Percentiles rank a stretch among this genome's conserved stretches.
These are phyloP conservation scores for Fusarium hostae DNA, from an alignment of 2,329 filamentous ascomycete genomes.

Conservation along the genomic window DNA sequence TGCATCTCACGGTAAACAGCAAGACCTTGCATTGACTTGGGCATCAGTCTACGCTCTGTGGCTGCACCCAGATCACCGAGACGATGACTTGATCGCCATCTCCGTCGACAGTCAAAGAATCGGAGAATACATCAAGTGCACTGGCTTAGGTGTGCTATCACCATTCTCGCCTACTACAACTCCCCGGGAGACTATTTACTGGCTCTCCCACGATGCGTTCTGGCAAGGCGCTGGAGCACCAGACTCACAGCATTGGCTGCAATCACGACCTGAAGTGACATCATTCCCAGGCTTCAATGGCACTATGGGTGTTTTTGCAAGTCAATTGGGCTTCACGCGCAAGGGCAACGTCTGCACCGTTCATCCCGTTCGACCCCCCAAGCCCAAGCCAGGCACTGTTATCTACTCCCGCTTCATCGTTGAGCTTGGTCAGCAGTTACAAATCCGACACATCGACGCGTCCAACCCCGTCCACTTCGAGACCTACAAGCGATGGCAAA, in stretches of 20 bases:
- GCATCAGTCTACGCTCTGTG: slow-evolving; percentile 24
- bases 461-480: slow-evolving; percentile 41
- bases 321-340: slow-evolving; percentile 42
- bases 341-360: slow-evolving; percentile 46
- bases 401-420: slow-evolving; percentile 44
- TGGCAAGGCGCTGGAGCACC: slow-evolving; percentile 45
- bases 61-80: slow-evolving; percentile 18
- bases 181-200: slow-evolving; percentile 19
- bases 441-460: slow-evolving; percentile 43
- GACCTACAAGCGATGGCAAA: slow-evolving; percentile 43
- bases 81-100: slow-evolving; percentile 18
- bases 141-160: slow-evolving; percentile 11
- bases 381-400: slow-evolving; percentile 39
- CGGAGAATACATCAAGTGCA: slow-evolving; percentile 17
- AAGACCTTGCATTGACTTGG: slow-evolving; percentile 10
- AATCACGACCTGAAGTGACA: slow-evolving; percentile 38
- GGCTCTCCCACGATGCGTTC: slow-evolving; percentile 39
- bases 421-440: slow-evolving; percentile 40
- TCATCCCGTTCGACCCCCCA: slow-evolving; percentile 43
- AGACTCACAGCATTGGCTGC: slow-evolving; percentile 42
- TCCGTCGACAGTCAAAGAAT: slow-evolving; percentile 9
- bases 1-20: not conserved
- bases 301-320: slow-evolving; percentile 38
- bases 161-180: slow-evolving; percentile 6
- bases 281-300: slow-evolving; percentile 41